phyloP scores from a whole-genome alignment of 169 alveolate genomes.

The Miamiensis avidus region DNA sequence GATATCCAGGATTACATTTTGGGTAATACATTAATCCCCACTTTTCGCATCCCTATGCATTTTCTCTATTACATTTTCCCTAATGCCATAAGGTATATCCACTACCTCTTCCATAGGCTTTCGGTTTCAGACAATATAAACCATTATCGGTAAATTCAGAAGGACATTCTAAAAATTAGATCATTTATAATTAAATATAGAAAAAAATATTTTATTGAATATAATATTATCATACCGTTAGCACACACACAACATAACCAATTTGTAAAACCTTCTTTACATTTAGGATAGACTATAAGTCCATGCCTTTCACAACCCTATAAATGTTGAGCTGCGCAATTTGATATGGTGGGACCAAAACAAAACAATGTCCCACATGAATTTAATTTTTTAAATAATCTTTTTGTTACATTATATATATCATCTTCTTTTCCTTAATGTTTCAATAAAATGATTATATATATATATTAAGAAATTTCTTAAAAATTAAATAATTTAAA shows the following conservation, averaged over 20 bases:
- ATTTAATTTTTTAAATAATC: too few species aligned
- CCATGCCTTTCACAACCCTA: constrained; percentile 43
- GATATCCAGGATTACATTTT: constrained; percentile 33
- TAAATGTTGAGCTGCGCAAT: too few species aligned
- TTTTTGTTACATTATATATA: too few species aligned
- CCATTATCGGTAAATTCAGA: constrained; percentile 41
- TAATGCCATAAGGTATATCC: constrained; percentile 35
- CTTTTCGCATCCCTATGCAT: constrained; percentile 36
- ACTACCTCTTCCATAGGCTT: constrained; percentile 50
- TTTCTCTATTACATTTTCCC: constrained; percentile 26
- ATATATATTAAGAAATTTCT: too few species aligned
- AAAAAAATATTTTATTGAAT: too few species aligned
- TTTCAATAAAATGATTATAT: too few species aligned
- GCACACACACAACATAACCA: constrained; percentile 44
- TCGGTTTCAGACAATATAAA: constrained; percentile 39
- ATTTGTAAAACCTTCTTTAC: constrained; percentile 32
- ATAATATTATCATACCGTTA: too few species aligned
- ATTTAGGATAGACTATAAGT: constrained; percentile 32
- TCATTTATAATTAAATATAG: too few species aligned
- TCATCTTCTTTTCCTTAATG: too few species aligned
- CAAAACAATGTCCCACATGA: too few species aligned
- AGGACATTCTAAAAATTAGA: constrained; percentile 44
- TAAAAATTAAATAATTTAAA: too few species aligned
- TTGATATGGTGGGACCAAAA: too few species aligned
- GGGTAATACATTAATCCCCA: constrained; percentile 29